These are phyloP conservation scores for Exserohilum turcica DNA, from an alignment of 2,329 filamentous ascomycete species.

Conservation along the genomic window DNA sequence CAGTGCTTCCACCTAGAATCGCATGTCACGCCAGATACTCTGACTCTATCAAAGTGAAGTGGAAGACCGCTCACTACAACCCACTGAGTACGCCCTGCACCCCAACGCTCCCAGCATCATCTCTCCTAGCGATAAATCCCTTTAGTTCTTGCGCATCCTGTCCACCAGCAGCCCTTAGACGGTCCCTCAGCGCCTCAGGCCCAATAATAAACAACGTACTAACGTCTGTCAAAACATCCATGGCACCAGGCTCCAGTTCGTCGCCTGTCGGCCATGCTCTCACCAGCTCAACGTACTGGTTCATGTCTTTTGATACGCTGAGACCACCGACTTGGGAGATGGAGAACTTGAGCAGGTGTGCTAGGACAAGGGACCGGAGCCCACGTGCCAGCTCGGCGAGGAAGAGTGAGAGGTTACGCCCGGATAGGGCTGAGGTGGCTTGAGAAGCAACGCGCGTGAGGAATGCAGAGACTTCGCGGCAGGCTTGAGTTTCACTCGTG, in stretches of 20 bases:
- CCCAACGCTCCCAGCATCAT: conserved; percentile 79
- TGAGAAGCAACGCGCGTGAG: conserved; percentile 69
- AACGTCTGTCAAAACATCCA: conserved; percentile 90
- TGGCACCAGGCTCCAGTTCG: conserved; percentile 57
- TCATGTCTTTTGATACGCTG: conserved; percentile 95
- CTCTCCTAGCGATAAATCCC: conserved; percentile 81
- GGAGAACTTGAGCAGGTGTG: conserved; percentile 92
- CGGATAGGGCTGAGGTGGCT: conserved; percentile 73
- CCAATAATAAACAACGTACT: conserved; percentile 95
- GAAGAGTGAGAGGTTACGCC: conserved; percentile 81
- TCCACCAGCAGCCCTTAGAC: conserved; percentile 52
- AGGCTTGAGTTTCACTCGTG: conserved; percentile 73
- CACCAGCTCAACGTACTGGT: conserved; percentile 86
- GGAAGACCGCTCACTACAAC: conserved; percentile 11
- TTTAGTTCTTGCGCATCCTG: conserved; percentile 66
- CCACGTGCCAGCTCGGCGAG: conserved; percentile 82
- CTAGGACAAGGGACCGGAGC: conserved; percentile 77
- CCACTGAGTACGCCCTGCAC: conserved; percentile 80
- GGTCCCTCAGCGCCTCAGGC: conserved; percentile 58
- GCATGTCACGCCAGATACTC: too few relatives aligned
- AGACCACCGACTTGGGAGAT: conserved; percentile 92
- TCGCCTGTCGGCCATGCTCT: conserved; percentile 75
- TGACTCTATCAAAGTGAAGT: too few relatives aligned
- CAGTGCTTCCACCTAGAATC: too few relatives aligned
- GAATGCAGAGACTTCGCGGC: conserved; percentile 80